Evolutionary conservation across 305 asterid species (phyloP).

Genomic region (Ajuga reptans): DNA sequence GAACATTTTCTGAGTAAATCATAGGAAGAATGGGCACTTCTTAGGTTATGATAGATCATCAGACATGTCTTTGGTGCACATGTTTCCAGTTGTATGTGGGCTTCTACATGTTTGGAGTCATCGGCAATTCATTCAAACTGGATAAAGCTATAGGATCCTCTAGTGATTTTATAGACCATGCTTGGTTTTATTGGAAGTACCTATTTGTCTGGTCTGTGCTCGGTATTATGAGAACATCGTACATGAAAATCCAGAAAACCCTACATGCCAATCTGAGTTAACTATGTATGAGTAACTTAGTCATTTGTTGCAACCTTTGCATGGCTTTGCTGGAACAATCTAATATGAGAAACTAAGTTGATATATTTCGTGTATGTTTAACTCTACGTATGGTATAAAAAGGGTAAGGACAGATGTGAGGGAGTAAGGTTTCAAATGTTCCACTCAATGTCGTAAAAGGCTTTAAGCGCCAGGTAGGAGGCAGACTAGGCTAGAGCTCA

Average conservation of each 20-base stretch:
- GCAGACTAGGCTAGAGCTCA: too few species aligned
- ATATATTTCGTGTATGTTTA: neutral
- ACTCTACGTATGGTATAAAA: neutral
- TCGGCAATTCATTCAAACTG: neutral
- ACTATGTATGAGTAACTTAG: neutral
- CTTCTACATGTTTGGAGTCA: neutral
- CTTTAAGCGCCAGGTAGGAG: too few species aligned
- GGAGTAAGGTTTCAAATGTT: neutral
- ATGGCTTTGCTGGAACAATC: neutral
- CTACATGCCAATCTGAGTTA: neutral
- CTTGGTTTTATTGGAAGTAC: neutral
- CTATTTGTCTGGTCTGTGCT: neutral
- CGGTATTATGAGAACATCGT: neutral
- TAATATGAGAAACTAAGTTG: neutral
- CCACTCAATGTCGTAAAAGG: neutral
- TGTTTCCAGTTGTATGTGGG: neutral
- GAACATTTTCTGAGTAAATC: neutral
- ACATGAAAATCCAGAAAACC: neutral
- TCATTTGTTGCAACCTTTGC: neutral
- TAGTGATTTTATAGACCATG: neutral
- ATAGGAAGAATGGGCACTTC: neutral
- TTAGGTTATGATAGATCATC: neutral
- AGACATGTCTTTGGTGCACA: too few species aligned
- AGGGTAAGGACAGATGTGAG: neutral
- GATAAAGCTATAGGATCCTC: neutral